Base-by-base conservation (phyloP, 2,329 filamentous ascomycete genomes). In the Penicillium sp. region DNA sequence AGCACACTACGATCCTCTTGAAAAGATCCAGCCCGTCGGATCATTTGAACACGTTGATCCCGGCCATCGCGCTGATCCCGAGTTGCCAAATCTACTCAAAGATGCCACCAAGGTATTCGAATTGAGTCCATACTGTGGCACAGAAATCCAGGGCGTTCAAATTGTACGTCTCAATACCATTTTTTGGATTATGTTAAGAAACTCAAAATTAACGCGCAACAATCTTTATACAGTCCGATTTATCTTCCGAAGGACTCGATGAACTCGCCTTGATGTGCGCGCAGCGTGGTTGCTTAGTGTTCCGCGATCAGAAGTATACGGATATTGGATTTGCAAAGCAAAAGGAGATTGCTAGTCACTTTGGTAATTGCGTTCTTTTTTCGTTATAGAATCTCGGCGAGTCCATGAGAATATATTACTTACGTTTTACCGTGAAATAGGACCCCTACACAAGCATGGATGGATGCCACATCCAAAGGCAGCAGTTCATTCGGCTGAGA, bases 31-130 rank as follows among this genome's bases (percentile, higher is more conserved):
- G 1, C 48, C 68, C 70, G 14, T 73, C 71, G 1, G 67, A 72
- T 69, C 69, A 1, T 77, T 77, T 58, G 70, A 72, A 16, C 75
- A 77, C 55, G 56, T 64, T 21, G 76, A 78, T 40, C 71, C 68
- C 30, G 75, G 75, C 11, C 65, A 72, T 33, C 57, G 69, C 43
- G 77, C 76, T 2, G 73, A 79, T 59, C 72, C 72, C 33, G 67
- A 70, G 18, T 77, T 78, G 59, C 65, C 68, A 9, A 72, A 77
- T 59, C 66, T 79, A 1, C 65, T 79, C 3, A 63, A 64, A 16
- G 61, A 68, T 3, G 63, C 65, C 0, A 46, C 51, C 0, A 51
- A 51, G 23, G 48, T 51, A 20, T 51, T 51, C 18, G 48, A 51
- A n/a, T 18, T 51, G 21, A 51, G 48, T 51, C 48, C 48, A 38